Base-by-base conservation (phyloP, 257 asterid species). In the Solanum peruvianum region DNA sequence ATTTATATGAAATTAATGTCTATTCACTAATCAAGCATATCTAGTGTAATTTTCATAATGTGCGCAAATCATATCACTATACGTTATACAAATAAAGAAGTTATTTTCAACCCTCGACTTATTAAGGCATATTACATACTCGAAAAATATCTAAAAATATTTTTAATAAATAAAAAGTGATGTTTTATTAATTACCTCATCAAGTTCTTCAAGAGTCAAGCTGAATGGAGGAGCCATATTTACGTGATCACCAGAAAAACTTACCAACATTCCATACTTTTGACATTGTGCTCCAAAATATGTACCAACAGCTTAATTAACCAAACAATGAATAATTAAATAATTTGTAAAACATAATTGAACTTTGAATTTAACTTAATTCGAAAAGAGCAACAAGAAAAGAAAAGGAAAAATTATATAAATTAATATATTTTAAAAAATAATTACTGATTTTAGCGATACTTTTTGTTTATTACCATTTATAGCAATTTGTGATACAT, bases 151-250 rank as follows among this genome's bases (percentile, higher is more conserved):
- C 33, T 64, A 25, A 11, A 2, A 25, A 66, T 25, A 25, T 12
- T 66, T 27, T 7, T 5, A 66, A 62, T 7, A 66, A 66, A 66
- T 12, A 6, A 25, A 66, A 66, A 66, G 35, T 11, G 10, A 66
- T 66, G 3, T 25, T 25, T 62, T 37, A 37, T 37, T 37, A 37
- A 62, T 62, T 62, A 66, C 72, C 72, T 66, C 72, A 66, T 66
- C 72, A 66, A 66, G 35, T 27, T 97, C 97, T 86, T 87, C 90
- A 64, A 89, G 92, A 58, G 93, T 93, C n/a, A 97, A 89, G 72
- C 93, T 93, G 85, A 94, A 93, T 3, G 99, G 98, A 60, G 99
- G 99, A 87, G 98, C 94, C 98, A 97, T 97, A 95, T 94, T 92
- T 87, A 93, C 89, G 41, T 15, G 90, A 89, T 97, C 98, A 16